Percentiles rank a stretch among this genome's conserved stretches.
phyloP scores from a whole-genome alignment of 306 rosid species.

The Begonia masoniana region DNA sequence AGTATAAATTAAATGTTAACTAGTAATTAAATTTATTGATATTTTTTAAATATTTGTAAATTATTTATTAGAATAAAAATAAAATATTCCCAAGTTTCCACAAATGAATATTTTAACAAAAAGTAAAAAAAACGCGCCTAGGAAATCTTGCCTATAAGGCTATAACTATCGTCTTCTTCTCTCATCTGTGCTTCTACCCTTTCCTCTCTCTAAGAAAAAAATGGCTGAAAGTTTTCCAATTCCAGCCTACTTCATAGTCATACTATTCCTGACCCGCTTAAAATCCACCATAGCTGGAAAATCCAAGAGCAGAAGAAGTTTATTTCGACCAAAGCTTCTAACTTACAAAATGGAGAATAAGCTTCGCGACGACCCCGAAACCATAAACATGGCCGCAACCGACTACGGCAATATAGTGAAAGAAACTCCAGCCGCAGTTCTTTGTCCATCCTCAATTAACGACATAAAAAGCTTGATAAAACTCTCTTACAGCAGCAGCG shows the following conservation, averaged over 20 bases:
- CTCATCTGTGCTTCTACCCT: no score
- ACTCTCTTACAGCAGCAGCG: conserved; percentile 18
- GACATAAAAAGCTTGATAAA: conserved; percentile 34
- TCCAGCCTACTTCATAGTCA: background rate
- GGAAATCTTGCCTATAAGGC: no score
- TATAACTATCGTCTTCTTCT: no score
- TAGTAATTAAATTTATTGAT: no score
- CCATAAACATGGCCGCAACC: conserved; percentile 31
- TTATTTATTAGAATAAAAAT: no score
- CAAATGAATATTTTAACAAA: no score
- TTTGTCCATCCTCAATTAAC: conserved; percentile 26
- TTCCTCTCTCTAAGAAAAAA: background rate
- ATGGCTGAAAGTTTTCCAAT: background rate
- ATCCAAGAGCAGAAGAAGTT: background rate
- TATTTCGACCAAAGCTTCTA: background rate
- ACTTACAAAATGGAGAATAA: background rate
- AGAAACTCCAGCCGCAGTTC: conserved; percentile 26
- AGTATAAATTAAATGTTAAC: no score
- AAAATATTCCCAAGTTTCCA: no score
- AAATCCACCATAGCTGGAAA: background rate
- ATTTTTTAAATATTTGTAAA: no score
- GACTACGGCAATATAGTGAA: conserved; percentile 57
- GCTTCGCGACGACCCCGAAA: conserved; percentile 28
- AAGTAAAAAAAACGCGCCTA: no score
- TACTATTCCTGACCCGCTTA: background rate